Conservation (phyloP, 164 flowering plant genomes). For the Nymphaea colorata region DNA sequence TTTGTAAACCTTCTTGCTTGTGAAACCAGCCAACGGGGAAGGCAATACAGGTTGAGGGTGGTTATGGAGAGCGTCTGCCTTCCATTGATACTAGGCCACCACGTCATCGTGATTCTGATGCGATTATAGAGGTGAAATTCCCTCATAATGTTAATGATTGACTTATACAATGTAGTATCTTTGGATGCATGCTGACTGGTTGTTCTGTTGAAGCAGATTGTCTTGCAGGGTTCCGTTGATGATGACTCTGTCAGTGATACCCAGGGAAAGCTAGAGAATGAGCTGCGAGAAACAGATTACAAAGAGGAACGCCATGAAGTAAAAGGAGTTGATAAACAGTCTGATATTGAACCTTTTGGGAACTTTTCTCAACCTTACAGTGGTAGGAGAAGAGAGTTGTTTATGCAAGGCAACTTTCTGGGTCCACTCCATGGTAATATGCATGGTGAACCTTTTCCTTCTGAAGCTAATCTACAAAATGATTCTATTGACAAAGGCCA, state of each 20-base stretch:
- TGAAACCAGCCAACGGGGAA: conserved; percentile 77
- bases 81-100: conserved; percentile 45
- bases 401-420: conserved; percentile 19
- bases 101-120: conserved; percentile 57
- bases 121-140: conserved; percentile 71
- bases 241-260: conserved; percentile 44
- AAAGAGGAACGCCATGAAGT: conserved; percentile 16
- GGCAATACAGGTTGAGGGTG: conserved; percentile 55
- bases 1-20: conserved; percentile 3
- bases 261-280: conserved; percentile 28
- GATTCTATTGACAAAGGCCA: conserved; percentile 30
- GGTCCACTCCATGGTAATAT: conserved; percentile 18
- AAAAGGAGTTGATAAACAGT: conserved; percentile 26
- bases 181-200: neutral
- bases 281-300: conserved; percentile 24
- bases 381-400: conserved; percentile 31
- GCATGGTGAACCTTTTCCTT: conserved; percentile 30
- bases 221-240: conserved; percentile 53
- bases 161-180: neutral
- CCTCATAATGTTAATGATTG: neutral
- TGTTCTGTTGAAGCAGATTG: conserved; percentile 44
- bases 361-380: conserved; percentile 19
- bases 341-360: conserved; percentile 23
- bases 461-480: conserved; percentile 20
- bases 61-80: conserved; percentile 47